Evolutionary conservation across 1,284 basidiomycete species (phyloP), one percentile per base, ranked within the genome.

Genomic region (Cystobasidium slooffiae): DNA sequence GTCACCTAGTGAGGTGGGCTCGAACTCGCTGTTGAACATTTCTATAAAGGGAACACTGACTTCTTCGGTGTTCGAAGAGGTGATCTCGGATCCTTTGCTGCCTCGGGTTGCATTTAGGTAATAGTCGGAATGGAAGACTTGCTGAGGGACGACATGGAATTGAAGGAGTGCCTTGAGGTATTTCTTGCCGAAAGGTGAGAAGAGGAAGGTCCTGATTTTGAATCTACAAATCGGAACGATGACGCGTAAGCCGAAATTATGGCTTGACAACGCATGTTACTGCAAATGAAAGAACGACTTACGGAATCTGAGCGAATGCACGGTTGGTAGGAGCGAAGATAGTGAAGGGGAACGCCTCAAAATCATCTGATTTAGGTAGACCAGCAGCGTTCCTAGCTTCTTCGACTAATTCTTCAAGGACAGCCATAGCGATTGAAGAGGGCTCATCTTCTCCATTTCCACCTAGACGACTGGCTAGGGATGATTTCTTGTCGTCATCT

Each of bases 101-200:
- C 51, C 44, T 41, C 69, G 61, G n/a, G 78, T 74, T 12, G 58
- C 72, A 66, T 78, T 78, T 61, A 77, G 66, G 68, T 76, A 44
- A 51, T 75, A 78, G 76, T 81, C 80, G 37, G 76, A 68, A 75
- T 76, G 76, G 78, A 80, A 80, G 37, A 76, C 61, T 9, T 78
- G 39, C 59, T 79, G 75, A 5, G 80, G 80, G 1, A 78, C 77
- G 66, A 80, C 68, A 69, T 80, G 80, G 64, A 77, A 79, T 1
- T 70, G 62, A 9, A 80, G 70, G 39, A 79, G 53, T 61, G 78
- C 78, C 65, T 79, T 79, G 63, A 81, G 76, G 22, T 78, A 64
- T 44, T 63, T 65, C 44, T 75, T 49, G 5, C 79, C 77, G 61
- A 80, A 76, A 8, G 80, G 80, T 43, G 78, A 80, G 75, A 80